Base-by-base conservation (phyloP, 192 early-diverging fungal species). In the Coemansia sp. region DNA sequence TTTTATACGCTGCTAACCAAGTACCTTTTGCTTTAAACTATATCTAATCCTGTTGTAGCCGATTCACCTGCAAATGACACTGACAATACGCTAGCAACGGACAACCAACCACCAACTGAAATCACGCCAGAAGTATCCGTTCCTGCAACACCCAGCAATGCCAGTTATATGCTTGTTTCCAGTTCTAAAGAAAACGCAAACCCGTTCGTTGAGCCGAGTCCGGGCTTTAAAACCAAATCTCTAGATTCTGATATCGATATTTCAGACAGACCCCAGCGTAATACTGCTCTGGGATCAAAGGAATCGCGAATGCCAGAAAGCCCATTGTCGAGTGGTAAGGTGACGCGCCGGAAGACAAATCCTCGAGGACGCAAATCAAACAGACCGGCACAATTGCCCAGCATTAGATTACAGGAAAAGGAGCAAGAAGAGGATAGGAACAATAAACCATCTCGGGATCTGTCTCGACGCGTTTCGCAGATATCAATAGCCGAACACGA, bases 261-360 rank as follows among this genome's bases (percentile, higher is more conserved):
- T 17, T 22, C 55, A 32, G 10, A 25, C 17, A 56, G 25, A 19
- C 10, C 55, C 5, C 55, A 38, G 20, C 55, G 37, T 17, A 56
- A 25, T 22, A 56, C 7, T 38, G 20, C 14, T 12, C 9, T 22
- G 1, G 55, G 14, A 25, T 11, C 11, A 9, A 56, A 38, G 9
- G 37, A 56, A 32, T 10, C 20, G 46, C 25, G 13, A 37, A 5
- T 50, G 62, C 25, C 62, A 16, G 45, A 64, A 64, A 49, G 22
- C 46, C 42, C 46, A 50, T 50, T 70, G 37, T 70, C 76, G 1
- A 70, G 76, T 42, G 71, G 76, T n/a, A 73, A 69, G n/a, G 76
- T 79, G 5, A 58, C 76, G 1, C 63, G 64, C 25, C 76, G 76
- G 20, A 70, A 61, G 38, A n/a, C 64, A 22, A 58, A 61, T 32